Evolutionary conservation across 345 rosid species (phyloP).

Genomic region (Moricandia arvensis): DNA sequence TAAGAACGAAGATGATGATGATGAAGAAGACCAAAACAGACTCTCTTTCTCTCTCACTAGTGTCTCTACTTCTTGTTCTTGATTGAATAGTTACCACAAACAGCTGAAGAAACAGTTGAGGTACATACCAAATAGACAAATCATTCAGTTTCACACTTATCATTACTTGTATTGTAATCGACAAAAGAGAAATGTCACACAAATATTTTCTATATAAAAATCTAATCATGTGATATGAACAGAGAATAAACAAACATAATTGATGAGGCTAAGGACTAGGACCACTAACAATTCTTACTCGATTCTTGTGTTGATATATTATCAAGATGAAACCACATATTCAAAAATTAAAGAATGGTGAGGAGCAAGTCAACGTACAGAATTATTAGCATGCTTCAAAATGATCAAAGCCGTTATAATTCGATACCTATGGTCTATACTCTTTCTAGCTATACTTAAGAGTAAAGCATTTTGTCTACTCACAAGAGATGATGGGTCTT

Average conservation of each 20-base stretch:
- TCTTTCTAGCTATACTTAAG: constrained; percentile 10
- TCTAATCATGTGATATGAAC: constrained; percentile 28
- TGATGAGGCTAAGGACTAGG: constrained; percentile 29
- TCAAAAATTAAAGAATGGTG: constrained; percentile 8
- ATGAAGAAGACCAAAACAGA: constrained; percentile 23
- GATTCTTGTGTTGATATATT: constrained; percentile 33
- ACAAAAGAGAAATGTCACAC: background rate
- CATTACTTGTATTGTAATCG: background rate
- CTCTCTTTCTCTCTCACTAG: constrained; percentile 7
- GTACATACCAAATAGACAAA: background rate
- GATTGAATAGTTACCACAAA: constrained; percentile 12
- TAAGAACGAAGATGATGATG: constrained; percentile 38
- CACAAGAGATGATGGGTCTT: constrained; percentile 15
- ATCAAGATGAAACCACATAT: constrained; percentile 4
- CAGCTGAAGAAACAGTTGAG: background rate
- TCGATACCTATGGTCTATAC: constrained; percentile 16
- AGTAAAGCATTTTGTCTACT: constrained; percentile 11
- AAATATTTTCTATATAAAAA: background rate
- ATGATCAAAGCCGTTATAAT: constrained; percentile 34
- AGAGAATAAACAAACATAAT: constrained; percentile 16
- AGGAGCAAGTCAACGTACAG: constrained; percentile 44
- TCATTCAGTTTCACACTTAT: background rate
- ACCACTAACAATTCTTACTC: constrained; percentile 37
- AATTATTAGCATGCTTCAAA: constrained; percentile 41
- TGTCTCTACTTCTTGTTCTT: constrained; percentile 19